Evolutionary conservation across 2,329 filamentous ascomycete genomes (phyloP), one percentile per base, ranked within the genome.

Genomic region (Reticulascus tulasneorum): DNA sequence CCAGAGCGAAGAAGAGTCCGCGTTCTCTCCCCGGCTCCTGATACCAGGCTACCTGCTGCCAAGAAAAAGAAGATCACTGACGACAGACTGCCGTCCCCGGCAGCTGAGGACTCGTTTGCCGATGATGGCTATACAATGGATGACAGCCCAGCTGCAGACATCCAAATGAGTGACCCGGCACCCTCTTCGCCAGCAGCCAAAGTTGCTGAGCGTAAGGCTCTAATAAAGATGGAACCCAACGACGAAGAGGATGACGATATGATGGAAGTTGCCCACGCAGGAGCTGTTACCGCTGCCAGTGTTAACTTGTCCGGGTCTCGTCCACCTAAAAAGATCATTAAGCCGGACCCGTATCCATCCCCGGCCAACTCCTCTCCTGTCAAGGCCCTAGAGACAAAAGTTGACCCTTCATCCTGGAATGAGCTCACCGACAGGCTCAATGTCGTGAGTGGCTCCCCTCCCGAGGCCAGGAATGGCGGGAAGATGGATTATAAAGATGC

Each of bases 401-500:
- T 94, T 18, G 88, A 96, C 64, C 77, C 90, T 2, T 82, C 84
- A 1, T 80, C 87, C 2, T 97, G 93, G 90, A 95, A 89, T 48
- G 75, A 86, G 38, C 80, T 98, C 29, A 90, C 86, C 7, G 80
- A 81, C 53, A 91, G 84, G 51, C 73, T 98, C 44, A 95, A 94
- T 50, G 82, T 96, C 23, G 72, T 93, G 47, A 88, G 77, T 59
- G 88, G 81, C 52, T 82, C 87, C 5, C 69, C 75, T 5, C 58
- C 77, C 4, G 83, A 88, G 46, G 66, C 70, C 22, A 68, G 69
- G 18, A 72, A 68, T 8, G 77, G 86, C 46, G 89, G 89, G 25
- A 98, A 97, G 62, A 74, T 96, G 31, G 80, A 84, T 46, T 75
- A 86, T 39, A 78, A 84, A 45, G 84, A 94, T 60, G 89, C 86